Evolutionary conservation across 345 rosid species (phyloP).

Genomic region (Arabis hirsuta): DNA sequence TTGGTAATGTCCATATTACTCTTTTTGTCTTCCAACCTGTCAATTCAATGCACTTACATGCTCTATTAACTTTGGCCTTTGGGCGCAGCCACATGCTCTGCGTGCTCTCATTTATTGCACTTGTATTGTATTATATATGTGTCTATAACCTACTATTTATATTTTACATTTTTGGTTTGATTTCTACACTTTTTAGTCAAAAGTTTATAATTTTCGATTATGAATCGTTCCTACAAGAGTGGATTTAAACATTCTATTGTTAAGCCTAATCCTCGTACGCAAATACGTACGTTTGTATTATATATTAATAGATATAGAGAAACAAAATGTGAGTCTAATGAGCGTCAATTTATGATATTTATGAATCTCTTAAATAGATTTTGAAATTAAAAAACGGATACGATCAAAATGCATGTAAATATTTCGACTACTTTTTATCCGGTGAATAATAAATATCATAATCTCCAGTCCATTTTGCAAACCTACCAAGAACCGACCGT

Average conservation of each 20-base stretch:
- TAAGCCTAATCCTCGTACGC: background rate
- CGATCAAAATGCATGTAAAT: background rate
- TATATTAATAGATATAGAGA: background rate
- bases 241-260: background rate
- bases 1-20: conserved; percentile 10
- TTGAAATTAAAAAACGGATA: background rate
- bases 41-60: conserved; percentile 37
- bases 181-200: background rate
- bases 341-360: background rate
- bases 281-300: background rate
- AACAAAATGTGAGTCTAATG: background rate
- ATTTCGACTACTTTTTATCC: background rate
- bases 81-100: conserved; percentile 39
- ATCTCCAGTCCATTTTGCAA: background rate
- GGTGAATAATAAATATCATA: background rate
- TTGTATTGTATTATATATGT: conserved; percentile 13
- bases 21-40: conserved; percentile 26
- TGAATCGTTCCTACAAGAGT: background rate
- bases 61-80: conserved; percentile 30
- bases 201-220: background rate
- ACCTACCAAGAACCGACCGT: background rate
- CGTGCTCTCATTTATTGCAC: conserved; percentile 42
- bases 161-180: background rate
- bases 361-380: background rate
- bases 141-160: background rate